Percentiles rank a stretch among this genome's conserved stretches.
These are phyloP conservation scores for Cystofilobasidium capitatum DNA, from an alignment of 768 basidiomycete genomes.

Conservation along the genomic window DNA sequence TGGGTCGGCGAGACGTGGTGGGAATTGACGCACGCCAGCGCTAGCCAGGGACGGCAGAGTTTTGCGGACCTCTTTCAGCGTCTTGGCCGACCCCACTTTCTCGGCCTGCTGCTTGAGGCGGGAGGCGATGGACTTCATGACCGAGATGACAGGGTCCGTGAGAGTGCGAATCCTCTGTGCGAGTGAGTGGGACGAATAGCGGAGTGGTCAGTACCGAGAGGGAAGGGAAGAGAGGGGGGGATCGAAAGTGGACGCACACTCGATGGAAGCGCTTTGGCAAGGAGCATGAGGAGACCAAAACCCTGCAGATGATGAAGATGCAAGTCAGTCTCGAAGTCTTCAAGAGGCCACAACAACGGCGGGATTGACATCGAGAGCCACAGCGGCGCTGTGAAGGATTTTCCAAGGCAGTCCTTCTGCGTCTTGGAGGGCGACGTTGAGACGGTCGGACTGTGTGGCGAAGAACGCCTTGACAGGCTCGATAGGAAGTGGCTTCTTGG, in stretches of 20 bases:
- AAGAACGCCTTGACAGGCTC: neutral
- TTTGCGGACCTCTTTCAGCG: neutral
- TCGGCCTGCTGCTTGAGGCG: slow-evolving; percentile 5
- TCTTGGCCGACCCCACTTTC: neutral
- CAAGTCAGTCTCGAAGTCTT: neutral
- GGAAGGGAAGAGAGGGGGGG: neutral
- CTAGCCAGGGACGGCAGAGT: neutral
- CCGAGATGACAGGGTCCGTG: neutral
- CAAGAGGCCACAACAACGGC: neutral
- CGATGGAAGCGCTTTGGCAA: neutral
- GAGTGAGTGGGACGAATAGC: neutral
- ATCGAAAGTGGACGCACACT: neutral
- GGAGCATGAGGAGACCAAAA: neutral
- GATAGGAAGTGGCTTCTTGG: neutral
- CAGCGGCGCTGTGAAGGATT: neutral
- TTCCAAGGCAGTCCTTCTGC: neutral
- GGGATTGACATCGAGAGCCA: neutral
- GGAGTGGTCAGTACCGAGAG: neutral
- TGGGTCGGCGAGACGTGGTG: neutral
- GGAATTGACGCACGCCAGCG: neutral
- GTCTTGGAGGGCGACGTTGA: neutral
- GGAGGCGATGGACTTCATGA: neutral
- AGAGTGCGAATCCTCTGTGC: neutral
- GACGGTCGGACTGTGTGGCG: neutral
- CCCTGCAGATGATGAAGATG: neutral